phyloP scores from a whole-genome alignment of 2,329 filamentous ascomycete species.

The Hypoxylon rubiginosum region DNA sequence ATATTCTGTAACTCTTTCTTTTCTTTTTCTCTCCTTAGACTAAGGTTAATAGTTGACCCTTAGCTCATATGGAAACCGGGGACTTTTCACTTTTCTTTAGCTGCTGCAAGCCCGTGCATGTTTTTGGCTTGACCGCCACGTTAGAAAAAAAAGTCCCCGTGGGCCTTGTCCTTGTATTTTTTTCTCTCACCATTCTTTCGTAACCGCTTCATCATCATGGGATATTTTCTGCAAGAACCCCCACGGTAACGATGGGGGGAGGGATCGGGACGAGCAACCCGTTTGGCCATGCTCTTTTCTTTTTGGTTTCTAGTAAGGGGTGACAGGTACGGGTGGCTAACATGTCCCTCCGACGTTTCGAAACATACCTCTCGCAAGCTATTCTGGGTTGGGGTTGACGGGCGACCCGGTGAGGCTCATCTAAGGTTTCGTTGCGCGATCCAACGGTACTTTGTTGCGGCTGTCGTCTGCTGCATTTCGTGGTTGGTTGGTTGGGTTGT shows the following conservation, averaged over 20 bases:
- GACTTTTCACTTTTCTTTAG: background rate
- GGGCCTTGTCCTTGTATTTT: background rate
- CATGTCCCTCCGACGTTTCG: slow-evolving; percentile 8
- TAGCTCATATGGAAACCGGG: background rate
- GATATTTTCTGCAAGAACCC: slow-evolving; percentile 2
- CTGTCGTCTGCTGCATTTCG: slow-evolving; percentile 8
- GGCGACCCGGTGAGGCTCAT: slow-evolving; percentile 25
- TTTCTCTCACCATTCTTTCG: background rate
- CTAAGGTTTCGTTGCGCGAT: slow-evolving; percentile 15
- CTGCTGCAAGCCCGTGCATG: background rate
- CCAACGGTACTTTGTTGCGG: slow-evolving; percentile 9
- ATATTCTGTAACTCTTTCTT: background rate
- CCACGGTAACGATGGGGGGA: slow-evolving; percentile 11
- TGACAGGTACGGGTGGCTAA: too few relatives aligned
- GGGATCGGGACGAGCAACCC: slow-evolving; percentile 1
- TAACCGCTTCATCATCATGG: background rate
- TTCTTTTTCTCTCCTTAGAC: background rate
- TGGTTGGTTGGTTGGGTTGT: slow-evolving; percentile 9
- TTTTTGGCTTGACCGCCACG: slow-evolving; percentile 3
- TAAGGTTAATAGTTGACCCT: background rate
- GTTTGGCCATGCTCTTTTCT: background rate
- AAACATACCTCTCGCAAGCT: background rate
- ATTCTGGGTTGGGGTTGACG: slow-evolving; percentile 26
- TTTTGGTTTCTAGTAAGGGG: background rate
- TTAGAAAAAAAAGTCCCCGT: background rate